phyloP scores from a whole-genome alignment of 2,329 filamentous ascomycete genomes.

The Colletotrichum noveboracense region DNA sequence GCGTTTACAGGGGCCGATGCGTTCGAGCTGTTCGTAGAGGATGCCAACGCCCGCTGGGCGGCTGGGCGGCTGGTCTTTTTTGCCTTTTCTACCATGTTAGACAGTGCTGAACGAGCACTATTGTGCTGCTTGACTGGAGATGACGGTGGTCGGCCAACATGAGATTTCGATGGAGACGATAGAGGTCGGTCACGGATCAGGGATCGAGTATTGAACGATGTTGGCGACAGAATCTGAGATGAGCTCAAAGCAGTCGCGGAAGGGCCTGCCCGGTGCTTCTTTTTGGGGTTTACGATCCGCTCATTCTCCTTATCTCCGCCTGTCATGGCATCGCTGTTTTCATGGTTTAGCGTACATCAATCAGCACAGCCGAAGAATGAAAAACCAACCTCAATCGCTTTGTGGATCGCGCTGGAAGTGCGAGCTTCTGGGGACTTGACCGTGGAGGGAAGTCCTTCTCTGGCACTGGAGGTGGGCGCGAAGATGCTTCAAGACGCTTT shows the following conservation, averaged over 20 bases:
- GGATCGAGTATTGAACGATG: conserved; percentile 80
- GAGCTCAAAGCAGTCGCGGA: conserved; percentile 46
- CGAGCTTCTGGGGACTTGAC: conserved; percentile 40
- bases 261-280: conserved; percentile 56
- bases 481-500: conserved; percentile 32
- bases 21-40: conserved; percentile 48
- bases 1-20: conserved; percentile 19
- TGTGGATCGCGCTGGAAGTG: conserved; percentile 31
- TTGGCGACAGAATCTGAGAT: conserved; percentile 77
- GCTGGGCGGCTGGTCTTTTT: conserved; percentile 58
- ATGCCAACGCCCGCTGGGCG: conserved; percentile 49
- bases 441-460: conserved; percentile 51
- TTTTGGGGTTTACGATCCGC: conserved; percentile 71
- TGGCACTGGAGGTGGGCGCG: conserved; percentile 51
- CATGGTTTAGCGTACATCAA: conserved; percentile 25
- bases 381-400: conserved; percentile 57
- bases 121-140: conserved; percentile 63
- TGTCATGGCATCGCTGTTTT: conserved; percentile 64
- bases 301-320: conserved; percentile 80
- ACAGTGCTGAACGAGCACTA: conserved; percentile 46
- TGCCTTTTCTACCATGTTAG: conserved; percentile 65
- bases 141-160: conserved; percentile 61
- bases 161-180: conserved; percentile 60
- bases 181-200: conserved; percentile 55
- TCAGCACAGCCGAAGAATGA: background rate